phyloP scores from a whole-genome alignment of 768 basidiomycete species.

The Serendipita indica region DNA sequence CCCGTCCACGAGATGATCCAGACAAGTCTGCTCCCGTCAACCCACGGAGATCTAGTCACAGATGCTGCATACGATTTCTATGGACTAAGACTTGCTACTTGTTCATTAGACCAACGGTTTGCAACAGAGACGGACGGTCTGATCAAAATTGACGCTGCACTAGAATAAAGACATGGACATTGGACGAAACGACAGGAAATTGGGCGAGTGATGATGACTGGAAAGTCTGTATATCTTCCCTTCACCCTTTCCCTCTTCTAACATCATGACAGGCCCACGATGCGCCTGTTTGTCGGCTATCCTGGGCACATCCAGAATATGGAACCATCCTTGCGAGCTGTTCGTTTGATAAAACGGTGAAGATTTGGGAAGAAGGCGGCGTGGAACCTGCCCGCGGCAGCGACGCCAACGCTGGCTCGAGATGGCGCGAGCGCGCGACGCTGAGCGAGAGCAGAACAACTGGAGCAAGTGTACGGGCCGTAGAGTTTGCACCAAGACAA shows the following conservation, averaged over 20 bases:
- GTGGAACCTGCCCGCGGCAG: constrained; percentile 20
- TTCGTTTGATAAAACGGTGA: constrained; percentile 82
- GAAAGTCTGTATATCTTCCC: constrained; percentile 44
- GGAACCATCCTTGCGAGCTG: constrained; percentile 75
- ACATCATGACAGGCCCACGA: constrained; percentile 64
- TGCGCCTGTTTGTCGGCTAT: constrained; percentile 66
- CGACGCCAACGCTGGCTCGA: constrained; percentile 20
- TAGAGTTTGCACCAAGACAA: constrained; percentile 78
- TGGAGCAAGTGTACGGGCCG: constrained; percentile 66
- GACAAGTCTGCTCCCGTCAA: constrained; percentile 61
- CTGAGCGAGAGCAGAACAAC: constrained; percentile 48
- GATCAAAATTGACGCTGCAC: constrained; percentile 7
- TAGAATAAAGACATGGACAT: constrained; percentile 76
- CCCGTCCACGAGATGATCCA: constrained; percentile 41
- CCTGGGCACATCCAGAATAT: constrained; percentile 90
- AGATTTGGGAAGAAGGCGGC: constrained; percentile 58
- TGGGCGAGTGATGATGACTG: constrained; percentile 81
- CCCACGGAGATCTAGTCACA: constrained; percentile 68
- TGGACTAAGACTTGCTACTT: constrained; percentile 66
- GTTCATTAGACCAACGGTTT: constrained; percentile 69
- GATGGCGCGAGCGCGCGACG: constrained; percentile 63
- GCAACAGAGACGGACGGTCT: background rate
- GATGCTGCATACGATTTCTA: constrained; percentile 88
- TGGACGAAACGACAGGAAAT: constrained; percentile 54
- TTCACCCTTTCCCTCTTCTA: background rate